Base-by-base conservation (phyloP, 1,284 basidiomycete genomes). In the Sporisorium scitamineum region DNA sequence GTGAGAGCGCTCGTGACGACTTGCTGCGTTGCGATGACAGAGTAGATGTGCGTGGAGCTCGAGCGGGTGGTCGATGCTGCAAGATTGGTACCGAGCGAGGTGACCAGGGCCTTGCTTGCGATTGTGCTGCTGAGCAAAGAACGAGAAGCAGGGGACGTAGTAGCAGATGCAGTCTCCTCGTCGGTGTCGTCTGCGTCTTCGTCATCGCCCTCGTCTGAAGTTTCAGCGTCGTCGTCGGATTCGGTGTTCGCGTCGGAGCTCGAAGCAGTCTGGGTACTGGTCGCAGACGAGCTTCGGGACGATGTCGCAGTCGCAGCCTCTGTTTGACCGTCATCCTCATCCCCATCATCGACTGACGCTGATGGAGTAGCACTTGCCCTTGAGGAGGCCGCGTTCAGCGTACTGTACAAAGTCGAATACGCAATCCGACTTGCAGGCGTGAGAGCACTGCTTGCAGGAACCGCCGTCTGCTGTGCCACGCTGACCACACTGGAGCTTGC, bases 351-450 rank as follows among this genome's bases (percentile, higher is more conserved):
- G n/a, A 9, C 24, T 24, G 42, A 4, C 18, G 54, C 26, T 16
- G 42, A 22, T 9, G 32, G 13, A 22, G 52, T 53, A 39, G 59
- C 31, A 20, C 32, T 26, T 10, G n/a, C 32, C n/a, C 29, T 39
- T 0, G 26, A 26, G 3, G 52, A 20, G 2, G 8, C 13, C 3
- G 22, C 29, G 5, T 32, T 18, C 20, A 27, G 2, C 2, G 55
- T 27, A 26, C 45, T 32, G 24, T 57, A 57, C 55, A 50, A n/a
- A 3, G 55, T 57, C 32, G 55, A 27, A n/a, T 27, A 57, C 13
- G 55, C 42, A 26, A 48, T 14, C 29, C 48, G 9, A 29, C 55
- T 57, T 8, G 18, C 27, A 29, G 26, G 26, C 11, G 45, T n/a
- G 14, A n/a, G 31, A 24, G 31, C 24, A 27, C 22, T 52, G 42